A percentile compares a stretch with the other conserved stretches of the same genome.
Evolutionary conservation across 2,329 filamentous ascomycete species (phyloP).

Genomic region (Trichoderma sp.): DNA sequence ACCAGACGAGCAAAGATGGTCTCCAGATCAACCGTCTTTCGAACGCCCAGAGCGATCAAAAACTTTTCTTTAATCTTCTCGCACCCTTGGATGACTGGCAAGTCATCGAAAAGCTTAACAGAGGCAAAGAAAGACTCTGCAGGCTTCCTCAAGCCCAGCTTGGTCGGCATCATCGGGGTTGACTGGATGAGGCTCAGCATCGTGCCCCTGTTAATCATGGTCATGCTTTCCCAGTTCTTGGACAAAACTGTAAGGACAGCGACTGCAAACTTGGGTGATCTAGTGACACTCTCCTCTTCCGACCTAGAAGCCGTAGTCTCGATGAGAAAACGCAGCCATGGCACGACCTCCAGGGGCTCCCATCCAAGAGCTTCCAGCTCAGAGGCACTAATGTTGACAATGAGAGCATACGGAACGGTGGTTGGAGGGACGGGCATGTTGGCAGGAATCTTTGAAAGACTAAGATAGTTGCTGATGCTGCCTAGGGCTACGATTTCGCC

Average conservation of each 20-base stretch:
- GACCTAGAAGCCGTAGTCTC: conserved; percentile 58
- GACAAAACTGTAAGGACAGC: conserved; percentile 77
- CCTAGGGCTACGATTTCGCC: conserved; percentile 75
- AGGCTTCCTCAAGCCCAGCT: conserved; percentile 81
- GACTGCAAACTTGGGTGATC: conserved; percentile 68
- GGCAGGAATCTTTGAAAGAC: conserved; percentile 74
- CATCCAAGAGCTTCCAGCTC: conserved; percentile 82
- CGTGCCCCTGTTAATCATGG: conserved; percentile 60
- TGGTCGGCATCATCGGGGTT: conserved; percentile 81
- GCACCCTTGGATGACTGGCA: conserved; percentile 75
- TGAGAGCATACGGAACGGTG: conserved; percentile 83
- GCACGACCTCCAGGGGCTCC: conserved; percentile 77
- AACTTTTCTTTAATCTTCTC: conserved; percentile 89
- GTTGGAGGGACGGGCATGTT: conserved; percentile 75
- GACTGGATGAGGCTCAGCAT: conserved; percentile 63
- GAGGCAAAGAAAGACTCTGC: conserved; percentile 84
- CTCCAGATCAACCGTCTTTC: conserved; percentile 91
- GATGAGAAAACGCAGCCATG: conserved; percentile 83
- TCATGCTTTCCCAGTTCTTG: conserved; percentile 85
- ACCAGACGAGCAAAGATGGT: conserved; percentile 89
- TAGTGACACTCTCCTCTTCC: conserved; percentile 66
- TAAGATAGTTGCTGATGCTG: conserved; percentile 71
- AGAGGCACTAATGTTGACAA: conserved; percentile 60
- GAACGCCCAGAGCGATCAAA: conserved; percentile 74
- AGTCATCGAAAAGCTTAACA: conserved; percentile 93